Conservation (phyloP, 2,329 filamentous ascomycete genomes). For the Mycosphaerella arachidis region DNA sequence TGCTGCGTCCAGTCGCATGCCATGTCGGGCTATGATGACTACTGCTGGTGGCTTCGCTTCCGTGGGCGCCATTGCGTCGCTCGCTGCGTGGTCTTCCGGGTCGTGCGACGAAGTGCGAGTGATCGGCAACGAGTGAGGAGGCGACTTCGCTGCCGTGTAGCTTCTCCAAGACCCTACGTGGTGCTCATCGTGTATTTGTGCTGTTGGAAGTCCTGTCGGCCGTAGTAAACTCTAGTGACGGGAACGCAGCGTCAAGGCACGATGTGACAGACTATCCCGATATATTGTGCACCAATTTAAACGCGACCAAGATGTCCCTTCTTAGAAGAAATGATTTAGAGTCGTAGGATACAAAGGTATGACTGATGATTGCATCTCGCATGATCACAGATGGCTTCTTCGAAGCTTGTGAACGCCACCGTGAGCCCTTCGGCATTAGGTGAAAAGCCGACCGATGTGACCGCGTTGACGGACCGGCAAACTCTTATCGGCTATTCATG, state of each 20-base stretch:
- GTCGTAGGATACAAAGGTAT: background rate
- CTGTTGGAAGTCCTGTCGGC: background rate
- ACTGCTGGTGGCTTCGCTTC: slow-evolving; percentile 42
- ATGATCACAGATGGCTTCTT: background rate
- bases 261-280: background rate
- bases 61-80: background rate
- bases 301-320: background rate
- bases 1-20: slow-evolving; percentile 86
- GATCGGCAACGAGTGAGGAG: background rate
- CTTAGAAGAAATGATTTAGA: background rate
- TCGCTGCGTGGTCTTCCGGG: background rate
- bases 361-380: background rate
- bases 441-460: background rate
- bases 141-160: background rate
- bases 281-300: background rate
- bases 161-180: background rate
- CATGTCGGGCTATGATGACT: slow-evolving; percentile 64
- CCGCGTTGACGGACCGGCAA: background rate
- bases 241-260: too few species aligned
- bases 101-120: background rate
- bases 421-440: background rate
- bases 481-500: background rate
- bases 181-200: background rate
- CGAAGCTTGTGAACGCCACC: background rate
- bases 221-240: too few species aligned